phyloP scores from a whole-genome alignment of 345 rosid genomes.

The Eucalyptus coolabah region DNA sequence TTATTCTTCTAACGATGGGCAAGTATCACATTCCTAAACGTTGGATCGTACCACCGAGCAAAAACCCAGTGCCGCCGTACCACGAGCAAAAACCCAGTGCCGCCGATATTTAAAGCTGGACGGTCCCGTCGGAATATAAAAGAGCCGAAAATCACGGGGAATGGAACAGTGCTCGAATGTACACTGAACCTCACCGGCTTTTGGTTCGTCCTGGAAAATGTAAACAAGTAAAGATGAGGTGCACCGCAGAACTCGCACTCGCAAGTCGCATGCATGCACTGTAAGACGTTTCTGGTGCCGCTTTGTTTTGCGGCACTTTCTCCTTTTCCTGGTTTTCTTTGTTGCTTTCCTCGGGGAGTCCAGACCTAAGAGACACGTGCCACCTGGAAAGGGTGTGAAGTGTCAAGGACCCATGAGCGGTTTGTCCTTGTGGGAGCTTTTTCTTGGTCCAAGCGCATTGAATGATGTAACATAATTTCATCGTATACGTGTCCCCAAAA shows the following conservation, averaged over 20 bases:
- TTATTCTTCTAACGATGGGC: neutral
- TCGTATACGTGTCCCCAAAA: constrained; percentile 34
- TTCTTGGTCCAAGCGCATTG: constrained; percentile 1
- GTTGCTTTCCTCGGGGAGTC: neutral
- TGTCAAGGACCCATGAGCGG: neutral
- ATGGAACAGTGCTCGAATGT: neutral
- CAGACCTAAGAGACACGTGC: constrained; percentile 19
- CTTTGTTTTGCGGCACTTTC: neutral
- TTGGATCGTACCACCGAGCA: neutral
- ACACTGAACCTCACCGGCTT: neutral
- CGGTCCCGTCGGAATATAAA: neutral
- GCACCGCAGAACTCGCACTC: neutral
- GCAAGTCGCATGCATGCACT: neutral
- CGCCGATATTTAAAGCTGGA: neutral
- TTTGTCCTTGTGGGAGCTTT: neutral
- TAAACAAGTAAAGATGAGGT: neutral
- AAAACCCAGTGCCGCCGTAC: neutral
- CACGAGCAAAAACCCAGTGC: neutral
- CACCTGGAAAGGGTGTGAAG: neutral
- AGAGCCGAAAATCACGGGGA: neutral
- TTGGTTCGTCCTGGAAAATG: neutral
- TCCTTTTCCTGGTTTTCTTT: neutral
- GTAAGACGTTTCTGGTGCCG: neutral
- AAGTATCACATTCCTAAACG: neutral
- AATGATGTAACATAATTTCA: constrained; percentile 17